Percentiles rank a stretch among this genome's conserved stretches.
These are phyloP conservation scores for Phyllostachys edulis DNA, from an alignment of 176 grass and related monocot species.

Conservation along the genomic window DNA sequence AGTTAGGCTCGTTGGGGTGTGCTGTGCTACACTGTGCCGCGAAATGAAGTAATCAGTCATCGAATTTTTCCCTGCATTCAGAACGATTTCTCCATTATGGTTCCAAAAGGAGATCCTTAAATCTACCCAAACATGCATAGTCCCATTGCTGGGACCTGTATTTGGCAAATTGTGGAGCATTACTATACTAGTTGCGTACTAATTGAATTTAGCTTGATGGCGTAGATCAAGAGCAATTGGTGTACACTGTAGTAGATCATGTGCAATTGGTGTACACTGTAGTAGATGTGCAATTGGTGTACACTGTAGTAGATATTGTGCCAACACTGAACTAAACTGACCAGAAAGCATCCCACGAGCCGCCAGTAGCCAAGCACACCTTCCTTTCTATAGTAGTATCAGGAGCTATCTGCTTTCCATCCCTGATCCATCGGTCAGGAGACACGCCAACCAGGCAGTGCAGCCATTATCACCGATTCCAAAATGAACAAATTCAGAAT, in stretches of 20 bases:
- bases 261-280: no score
- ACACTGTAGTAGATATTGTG: neutral
- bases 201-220: no score
- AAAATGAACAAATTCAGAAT: neutral
- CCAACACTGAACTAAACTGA: neutral
- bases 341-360: conserved; percentile 2
- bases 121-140: neutral
- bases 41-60: neutral
- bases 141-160: neutral
- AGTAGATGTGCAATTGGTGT: no score
- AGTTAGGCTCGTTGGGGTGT: neutral
- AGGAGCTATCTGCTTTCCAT: neutral
- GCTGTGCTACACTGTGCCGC: neutral
- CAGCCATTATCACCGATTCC: neutral
- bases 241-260: no score
- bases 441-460: neutral
- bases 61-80: neutral
- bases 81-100: neutral
- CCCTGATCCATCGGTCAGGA: neutral
- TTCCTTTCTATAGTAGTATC: neutral
- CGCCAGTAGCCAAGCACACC: neutral
- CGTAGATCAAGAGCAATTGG: no score
- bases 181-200: no score
- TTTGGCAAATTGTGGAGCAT: neutral
- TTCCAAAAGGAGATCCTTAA: neutral